phyloP scores from a whole-genome alignment of 495 filamentous ascomycete genomes.

The Hypoxylon crocopeplum region DNA sequence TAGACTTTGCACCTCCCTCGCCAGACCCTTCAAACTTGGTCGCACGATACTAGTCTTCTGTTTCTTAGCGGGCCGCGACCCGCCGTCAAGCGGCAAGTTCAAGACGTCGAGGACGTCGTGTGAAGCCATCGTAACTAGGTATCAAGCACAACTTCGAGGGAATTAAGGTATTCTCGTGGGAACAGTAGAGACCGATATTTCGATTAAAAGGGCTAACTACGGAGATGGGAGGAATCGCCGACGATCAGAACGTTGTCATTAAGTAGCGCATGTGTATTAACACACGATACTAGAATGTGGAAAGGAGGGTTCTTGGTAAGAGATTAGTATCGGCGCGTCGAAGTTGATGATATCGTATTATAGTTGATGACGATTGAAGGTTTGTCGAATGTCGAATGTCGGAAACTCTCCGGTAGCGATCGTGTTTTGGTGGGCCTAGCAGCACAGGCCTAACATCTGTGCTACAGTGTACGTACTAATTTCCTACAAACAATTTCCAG shows the following conservation, averaged over 20 bases:
- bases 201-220: background rate
- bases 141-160: too few relatives aligned
- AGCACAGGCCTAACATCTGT: too few relatives aligned
- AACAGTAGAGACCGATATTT: background rate
- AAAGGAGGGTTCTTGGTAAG: too few relatives aligned
- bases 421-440: too few relatives aligned
- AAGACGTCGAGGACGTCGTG: conserved; percentile 90
- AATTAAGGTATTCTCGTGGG: background rate
- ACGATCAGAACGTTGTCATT: too few relatives aligned
- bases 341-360: conserved; percentile 13
- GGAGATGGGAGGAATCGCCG: too few relatives aligned
- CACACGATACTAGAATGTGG: too few relatives aligned
- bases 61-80: conserved; percentile 73
- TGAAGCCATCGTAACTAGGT: conserved; percentile 73
- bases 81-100: conserved; percentile 72
- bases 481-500: too few relatives aligned
- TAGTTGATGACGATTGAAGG: background rate
- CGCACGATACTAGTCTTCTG: conserved; percentile 74
- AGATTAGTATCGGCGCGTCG: background rate
- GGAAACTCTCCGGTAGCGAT: too few relatives aligned
- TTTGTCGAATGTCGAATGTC: background rate
- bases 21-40: conserved; percentile 65
- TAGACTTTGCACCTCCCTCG: conserved; percentile 67
- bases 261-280: conserved; percentile 12
- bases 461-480: too few relatives aligned